Percentiles rank a stretch among this genome's conserved stretches.
Conservation (phyloP, 805 yeast species). For the Ogataea siamensis region DNA sequence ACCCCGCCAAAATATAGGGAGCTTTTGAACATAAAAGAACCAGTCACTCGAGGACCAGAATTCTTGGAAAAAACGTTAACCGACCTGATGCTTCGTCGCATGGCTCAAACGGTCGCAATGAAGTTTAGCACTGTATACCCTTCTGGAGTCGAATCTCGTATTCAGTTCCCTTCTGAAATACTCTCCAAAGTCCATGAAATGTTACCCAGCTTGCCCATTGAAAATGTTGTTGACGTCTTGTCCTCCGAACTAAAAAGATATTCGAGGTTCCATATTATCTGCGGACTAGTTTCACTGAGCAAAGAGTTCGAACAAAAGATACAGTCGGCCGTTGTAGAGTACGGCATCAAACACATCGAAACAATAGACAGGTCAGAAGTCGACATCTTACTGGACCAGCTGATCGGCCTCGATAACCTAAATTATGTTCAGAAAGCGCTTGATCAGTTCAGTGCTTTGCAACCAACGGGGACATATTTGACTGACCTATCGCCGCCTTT, state of each 20-base stretch:
- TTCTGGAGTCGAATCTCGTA: background rate
- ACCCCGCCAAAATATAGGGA: slow-evolving; percentile 18
- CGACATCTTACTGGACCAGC: slow-evolving; percentile 8
- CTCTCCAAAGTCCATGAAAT: background rate
- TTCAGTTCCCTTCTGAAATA: slow-evolving; percentile 8
- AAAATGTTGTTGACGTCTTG: slow-evolving; percentile 5
- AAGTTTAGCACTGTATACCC: slow-evolving; percentile 1
- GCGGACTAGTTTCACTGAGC: slow-evolving; percentile 5
- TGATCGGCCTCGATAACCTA: slow-evolving; percentile 5
- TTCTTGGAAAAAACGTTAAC: slow-evolving; percentile 12
- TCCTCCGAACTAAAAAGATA: slow-evolving; percentile 4
- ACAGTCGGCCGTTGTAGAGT: slow-evolving; percentile 4
- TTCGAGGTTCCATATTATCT: slow-evolving; percentile 10
- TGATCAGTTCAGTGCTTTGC: slow-evolving; percentile 8
- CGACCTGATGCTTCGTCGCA: slow-evolving; percentile 17
- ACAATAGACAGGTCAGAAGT: slow-evolving; percentile 11
- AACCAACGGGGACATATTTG: slow-evolving; percentile 2
- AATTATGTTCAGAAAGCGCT: slow-evolving; percentile 9
- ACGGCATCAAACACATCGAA: slow-evolving; percentile 7
- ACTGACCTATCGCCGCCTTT: slow-evolving; percentile 10
- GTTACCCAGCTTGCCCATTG: background rate
- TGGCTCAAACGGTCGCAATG: background rate
- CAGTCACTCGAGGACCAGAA: slow-evolving; percentile 9
- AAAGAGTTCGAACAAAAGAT: background rate
- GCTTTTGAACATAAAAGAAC: slow-evolving; percentile 20